phyloP scores from a whole-genome alignment of 371 early-diverging fungal species.

The Funneliformis caledonium region DNA sequence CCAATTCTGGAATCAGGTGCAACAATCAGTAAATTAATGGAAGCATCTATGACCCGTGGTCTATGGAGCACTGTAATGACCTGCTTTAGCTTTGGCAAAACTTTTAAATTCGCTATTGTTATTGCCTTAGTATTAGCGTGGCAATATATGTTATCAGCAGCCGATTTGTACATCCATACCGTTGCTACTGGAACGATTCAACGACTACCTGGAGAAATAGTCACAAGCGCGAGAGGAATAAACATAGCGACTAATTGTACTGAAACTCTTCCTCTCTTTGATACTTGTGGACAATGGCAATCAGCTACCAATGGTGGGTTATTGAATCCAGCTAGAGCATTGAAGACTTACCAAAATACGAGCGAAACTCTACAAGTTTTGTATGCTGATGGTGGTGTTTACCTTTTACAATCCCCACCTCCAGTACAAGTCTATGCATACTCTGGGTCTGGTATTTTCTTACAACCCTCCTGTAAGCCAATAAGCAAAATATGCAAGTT shows the following conservation, averaged over 20 bases:
- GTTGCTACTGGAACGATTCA: neutral
- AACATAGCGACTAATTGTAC: slow-evolving; percentile 5
- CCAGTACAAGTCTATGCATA: neutral
- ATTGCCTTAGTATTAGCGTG: neutral
- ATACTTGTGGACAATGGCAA: neutral
- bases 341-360: neutral
- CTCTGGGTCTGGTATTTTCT: neutral
- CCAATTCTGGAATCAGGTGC: neutral
- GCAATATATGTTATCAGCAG: neutral
- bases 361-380: slow-evolving; percentile 2
- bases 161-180: neutral
- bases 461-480: neutral
- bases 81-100: neutral
- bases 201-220: neutral
- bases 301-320: neutral
- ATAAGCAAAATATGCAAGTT: neutral
- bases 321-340: neutral
- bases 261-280: neutral
- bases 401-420: neutral
- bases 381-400: neutral
- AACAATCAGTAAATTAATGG: neutral
- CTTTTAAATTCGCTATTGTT: neutral
- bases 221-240: neutral
- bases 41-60: slow-evolving; percentile 12
- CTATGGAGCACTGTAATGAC: neutral